Evolutionary conservation across 768 basidiomycete genomes (phyloP).

Genomic region (Suillus bovinus): DNA sequence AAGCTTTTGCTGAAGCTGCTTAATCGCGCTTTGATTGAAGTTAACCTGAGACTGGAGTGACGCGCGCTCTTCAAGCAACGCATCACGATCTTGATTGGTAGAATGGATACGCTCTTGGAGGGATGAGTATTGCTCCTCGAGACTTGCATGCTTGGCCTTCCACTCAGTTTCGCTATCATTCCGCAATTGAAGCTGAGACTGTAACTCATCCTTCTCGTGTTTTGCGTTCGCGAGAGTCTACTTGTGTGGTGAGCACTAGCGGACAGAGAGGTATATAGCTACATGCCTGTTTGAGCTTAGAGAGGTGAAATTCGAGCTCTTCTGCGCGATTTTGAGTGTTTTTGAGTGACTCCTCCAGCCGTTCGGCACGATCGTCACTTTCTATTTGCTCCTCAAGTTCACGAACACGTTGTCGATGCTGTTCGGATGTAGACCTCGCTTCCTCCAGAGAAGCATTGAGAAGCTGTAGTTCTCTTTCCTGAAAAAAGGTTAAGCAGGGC

Average conservation of each 20-base stretch:
- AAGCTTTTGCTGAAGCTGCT: constrained; percentile 61
- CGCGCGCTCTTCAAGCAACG: constrained; percentile 49
- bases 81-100: constrained; percentile 46
- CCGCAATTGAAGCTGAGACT: constrained; percentile 43
- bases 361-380: constrained; percentile 79
- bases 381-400: constrained; percentile 84
- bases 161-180: constrained; percentile 48
- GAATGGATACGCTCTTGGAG: constrained; percentile 45
- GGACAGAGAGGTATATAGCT: neutral
- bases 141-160: constrained; percentile 46
- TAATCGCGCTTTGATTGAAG: constrained; percentile 45
- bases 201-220: constrained; percentile 59
- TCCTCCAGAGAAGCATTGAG: constrained; percentile 55
- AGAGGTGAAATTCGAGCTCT: constrained; percentile 80
- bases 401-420: constrained; percentile 56
- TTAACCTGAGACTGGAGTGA: constrained; percentile 49
- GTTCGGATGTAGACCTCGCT: constrained; percentile 52
- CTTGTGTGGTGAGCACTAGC: constrained; percentile 5
- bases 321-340: constrained; percentile 82
- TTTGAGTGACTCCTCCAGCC: constrained; percentile 68
- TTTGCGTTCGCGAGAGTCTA: constrained; percentile 62
- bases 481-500: constrained; percentile 1
- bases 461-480: constrained; percentile 79
- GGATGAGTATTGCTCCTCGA: constrained; percentile 42
- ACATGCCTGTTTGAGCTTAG: constrained; percentile 74